Percentiles rank a stretch among this genome's conserved stretches.
Conservation (phyloP, 306 rosid species). For the Rosa chinensis region DNA sequence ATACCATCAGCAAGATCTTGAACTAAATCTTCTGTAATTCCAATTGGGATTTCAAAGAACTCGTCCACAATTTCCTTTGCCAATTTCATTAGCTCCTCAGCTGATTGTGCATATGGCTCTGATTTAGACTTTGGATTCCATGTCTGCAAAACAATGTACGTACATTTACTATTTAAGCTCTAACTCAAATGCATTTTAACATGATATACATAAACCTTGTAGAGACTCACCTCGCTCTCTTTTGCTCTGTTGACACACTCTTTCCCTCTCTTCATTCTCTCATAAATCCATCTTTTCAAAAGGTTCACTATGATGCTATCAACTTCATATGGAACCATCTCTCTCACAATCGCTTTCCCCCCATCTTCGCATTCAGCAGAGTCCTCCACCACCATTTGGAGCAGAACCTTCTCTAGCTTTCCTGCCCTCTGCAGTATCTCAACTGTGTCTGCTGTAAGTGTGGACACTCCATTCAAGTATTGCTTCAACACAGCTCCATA, state of each 20-base stretch:
- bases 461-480: conserved; percentile 53
- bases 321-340: conserved; percentile 90
- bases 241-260: conserved; percentile 57
- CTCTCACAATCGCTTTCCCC: conserved; percentile 58
- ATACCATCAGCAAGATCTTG: conserved; percentile 74
- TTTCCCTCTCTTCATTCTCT: conserved; percentile 48
- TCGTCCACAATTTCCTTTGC: conserved; percentile 59
- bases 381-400: conserved; percentile 89
- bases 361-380: conserved; percentile 68
- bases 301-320: conserved; percentile 69
- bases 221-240: conserved; percentile 73
- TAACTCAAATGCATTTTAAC: not conserved
- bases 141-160: conserved; percentile 44
- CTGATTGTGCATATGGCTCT: conserved; percentile 80
- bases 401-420: conserved; percentile 71
- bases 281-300: conserved; percentile 66
- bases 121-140: conserved; percentile 96
- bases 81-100: conserved; percentile 53
- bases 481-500: conserved; percentile 72
- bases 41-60: conserved; percentile 75
- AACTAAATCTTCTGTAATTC: conserved; percentile 68
- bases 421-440: conserved; percentile 71
- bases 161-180: not conserved
- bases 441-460: conserved; percentile 53
- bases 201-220: not conserved